Conservation (phyloP, 805 yeast genomes). For the Nakazawaea sp. region DNA sequence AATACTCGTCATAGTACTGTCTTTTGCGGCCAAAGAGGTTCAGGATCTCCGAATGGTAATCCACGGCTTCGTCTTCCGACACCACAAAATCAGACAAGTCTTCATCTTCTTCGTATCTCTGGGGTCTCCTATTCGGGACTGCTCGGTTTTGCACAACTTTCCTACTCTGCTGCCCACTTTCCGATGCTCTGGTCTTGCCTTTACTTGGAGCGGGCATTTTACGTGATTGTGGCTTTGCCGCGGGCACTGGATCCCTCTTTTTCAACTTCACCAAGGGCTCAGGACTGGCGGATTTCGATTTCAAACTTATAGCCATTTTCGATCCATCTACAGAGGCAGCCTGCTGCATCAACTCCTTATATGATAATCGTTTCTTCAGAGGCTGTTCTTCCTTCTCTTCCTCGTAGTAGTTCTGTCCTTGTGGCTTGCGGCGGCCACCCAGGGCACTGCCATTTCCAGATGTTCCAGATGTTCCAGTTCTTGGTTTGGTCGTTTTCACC, state of each 20-base stretch:
- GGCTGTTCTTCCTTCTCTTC: neutral
- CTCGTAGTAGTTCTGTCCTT: neutral
- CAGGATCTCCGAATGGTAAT: conserved; percentile 72
- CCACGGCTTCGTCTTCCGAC: conserved; percentile 40
- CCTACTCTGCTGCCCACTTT: too few species aligned
- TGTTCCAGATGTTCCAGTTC: too few species aligned
- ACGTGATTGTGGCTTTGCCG: too few species aligned
- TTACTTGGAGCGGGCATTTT: too few species aligned
- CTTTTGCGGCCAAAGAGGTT: conserved; percentile 66
- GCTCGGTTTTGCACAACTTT: too few species aligned
- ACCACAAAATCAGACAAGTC: conserved; percentile 41
- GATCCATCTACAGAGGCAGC: conserved; percentile 54
- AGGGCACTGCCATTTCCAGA: conserved; percentile 7
- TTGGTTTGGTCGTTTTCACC: neutral
- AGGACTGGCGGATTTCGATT: conserved; percentile 17
- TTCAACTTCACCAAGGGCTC: conserved; percentile 4
- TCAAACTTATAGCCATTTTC: conserved; percentile 30
- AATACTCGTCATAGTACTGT: conserved; percentile 35
- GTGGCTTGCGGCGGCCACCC: too few species aligned
- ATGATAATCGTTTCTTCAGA: conserved; percentile 43
- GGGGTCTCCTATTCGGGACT: conserved; percentile 9
- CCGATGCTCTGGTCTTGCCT: neutral
- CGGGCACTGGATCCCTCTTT: too few species aligned
- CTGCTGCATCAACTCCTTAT: conserved; percentile 61
- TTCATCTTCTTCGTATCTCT: conserved; percentile 33